Evolutionary conservation across 148 eudicot species (phyloP).

Genomic region (Hydrangea macrophylla): DNA sequence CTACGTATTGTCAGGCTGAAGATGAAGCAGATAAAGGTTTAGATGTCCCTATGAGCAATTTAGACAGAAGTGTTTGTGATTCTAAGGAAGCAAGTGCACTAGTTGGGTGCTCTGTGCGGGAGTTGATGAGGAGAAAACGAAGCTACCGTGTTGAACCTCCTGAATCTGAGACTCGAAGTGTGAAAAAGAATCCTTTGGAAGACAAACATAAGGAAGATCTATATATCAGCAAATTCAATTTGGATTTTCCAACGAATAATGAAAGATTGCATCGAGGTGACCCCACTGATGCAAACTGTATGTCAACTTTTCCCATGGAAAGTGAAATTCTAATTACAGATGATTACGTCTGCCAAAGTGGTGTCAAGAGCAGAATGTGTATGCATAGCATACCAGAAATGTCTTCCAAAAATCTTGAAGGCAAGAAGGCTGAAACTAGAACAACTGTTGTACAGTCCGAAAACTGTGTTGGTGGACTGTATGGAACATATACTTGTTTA

Average conservation of each 20-base stretch:
- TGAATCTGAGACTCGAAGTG: slow-evolving; percentile 23
- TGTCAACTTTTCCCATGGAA: slow-evolving; percentile 12
- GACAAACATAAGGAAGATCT: slow-evolving; percentile 15
- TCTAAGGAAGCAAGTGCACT: slow-evolving; percentile 31
- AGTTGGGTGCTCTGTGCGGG: slow-evolving; percentile 65
- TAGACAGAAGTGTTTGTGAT: slow-evolving; percentile 21
- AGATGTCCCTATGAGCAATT: slow-evolving; percentile 14
- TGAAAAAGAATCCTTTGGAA: slow-evolving; percentile 19
- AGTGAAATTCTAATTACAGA: slow-evolving; percentile 15
- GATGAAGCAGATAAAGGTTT: slow-evolving; percentile 8
- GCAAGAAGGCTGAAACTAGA: slow-evolving; percentile 17
- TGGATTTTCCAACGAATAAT: slow-evolving; percentile 18
- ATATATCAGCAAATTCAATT: slow-evolving; percentile 17
- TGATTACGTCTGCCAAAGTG: slow-evolving; percentile 20
- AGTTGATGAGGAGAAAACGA: slow-evolving; percentile 86
- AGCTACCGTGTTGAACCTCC: slow-evolving; percentile 33
- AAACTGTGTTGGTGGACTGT: slow-evolving; percentile 15
- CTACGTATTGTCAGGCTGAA: slow-evolving; percentile 21
- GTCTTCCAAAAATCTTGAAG: slow-evolving; percentile 17
- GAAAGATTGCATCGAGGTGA: slow-evolving; percentile 20
- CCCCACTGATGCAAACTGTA: slow-evolving; percentile 6
- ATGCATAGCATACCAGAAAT: slow-evolving; percentile 12
- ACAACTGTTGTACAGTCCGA: slow-evolving; percentile 17
- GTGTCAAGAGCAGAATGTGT: slow-evolving; percentile 9
- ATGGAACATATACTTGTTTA: neutral